phyloP scores from a whole-genome alignment of 169 alveolate genomes.

The Plasmodium billcollinsi region DNA sequence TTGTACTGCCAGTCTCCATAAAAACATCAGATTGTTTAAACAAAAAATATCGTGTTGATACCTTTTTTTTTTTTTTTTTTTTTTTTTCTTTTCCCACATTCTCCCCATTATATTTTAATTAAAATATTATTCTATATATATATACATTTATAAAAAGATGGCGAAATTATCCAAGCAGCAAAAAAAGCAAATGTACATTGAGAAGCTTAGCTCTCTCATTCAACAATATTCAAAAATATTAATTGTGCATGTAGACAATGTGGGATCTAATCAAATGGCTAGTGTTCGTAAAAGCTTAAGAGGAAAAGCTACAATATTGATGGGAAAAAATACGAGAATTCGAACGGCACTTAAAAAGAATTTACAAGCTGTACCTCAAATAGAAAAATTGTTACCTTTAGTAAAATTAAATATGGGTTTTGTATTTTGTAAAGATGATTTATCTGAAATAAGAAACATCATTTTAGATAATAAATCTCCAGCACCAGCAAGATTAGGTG shows the following conservation, averaged over 20 bases:
- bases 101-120: not conserved
- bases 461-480: conserved; percentile 95
- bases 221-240: conserved; percentile 91
- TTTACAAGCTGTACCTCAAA: conserved; percentile 85
- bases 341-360: conserved; percentile 93
- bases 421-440: conserved; percentile 96
- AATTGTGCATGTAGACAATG: conserved; percentile 96
- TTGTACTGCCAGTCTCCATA: conserved; percentile 81
- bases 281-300: conserved; percentile 94
- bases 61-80: not conserved
- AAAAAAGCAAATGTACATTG: conserved; percentile 92
- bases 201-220: conserved; percentile 87
- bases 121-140: not conserved
- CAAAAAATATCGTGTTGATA: too few relatives aligned
- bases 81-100: not conserved
- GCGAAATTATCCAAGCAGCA: conserved; percentile 89
- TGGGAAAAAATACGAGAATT: conserved; percentile 98
- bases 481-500: conserved; percentile 99
- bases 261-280: conserved; percentile 96
- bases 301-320: conserved; percentile 93
- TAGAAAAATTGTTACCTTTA: conserved; percentile 90
- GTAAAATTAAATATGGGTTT: conserved; percentile 96
- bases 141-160: too few relatives aligned
- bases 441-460: conserved; percentile 93
- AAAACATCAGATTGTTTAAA: not conserved